These are phyloP conservation scores for Chenopodium quinoa DNA, from an alignment of 148 eudicot species.

Conservation along the genomic window DNA sequence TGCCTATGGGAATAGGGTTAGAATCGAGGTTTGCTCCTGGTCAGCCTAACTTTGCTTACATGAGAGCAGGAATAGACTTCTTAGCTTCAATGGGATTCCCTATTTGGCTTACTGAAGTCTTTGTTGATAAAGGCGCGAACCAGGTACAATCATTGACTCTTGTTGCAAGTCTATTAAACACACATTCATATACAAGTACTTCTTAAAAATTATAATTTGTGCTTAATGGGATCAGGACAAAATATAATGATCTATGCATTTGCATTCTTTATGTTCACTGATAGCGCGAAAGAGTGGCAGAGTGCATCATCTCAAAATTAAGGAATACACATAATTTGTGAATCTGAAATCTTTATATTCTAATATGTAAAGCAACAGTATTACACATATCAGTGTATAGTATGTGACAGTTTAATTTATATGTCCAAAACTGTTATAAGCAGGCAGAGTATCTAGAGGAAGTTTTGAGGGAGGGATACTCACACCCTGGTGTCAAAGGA, in stretches of 20 bases:
- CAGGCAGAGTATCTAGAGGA: constrained; percentile 47
- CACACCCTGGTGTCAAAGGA: constrained; percentile 53
- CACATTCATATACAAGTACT: too few species aligned
- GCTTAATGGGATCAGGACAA: neutral
- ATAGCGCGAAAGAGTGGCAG: too few species aligned
- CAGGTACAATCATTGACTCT: constrained; percentile 27
- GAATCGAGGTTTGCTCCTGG: constrained; percentile 41
- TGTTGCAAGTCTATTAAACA: neutral
- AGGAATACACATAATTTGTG: too few species aligned
- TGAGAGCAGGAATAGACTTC: constrained; percentile 51
- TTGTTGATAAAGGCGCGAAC: constrained; percentile 39
- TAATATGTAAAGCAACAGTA: too few species aligned
- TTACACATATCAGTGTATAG: too few species aligned
- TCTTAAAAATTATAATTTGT: neutral
- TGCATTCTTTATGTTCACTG: too few species aligned
- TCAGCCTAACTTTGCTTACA: constrained; percentile 47
- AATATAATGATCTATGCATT: too few species aligned
- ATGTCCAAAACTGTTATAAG: neutral
- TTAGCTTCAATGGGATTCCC: constrained; percentile 41
- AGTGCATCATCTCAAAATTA: too few species aligned
- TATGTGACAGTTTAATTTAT: too few species aligned
- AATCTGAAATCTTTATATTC: too few species aligned
- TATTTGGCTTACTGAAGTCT: constrained; percentile 59
- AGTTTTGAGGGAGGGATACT: constrained; percentile 46
- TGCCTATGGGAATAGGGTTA: constrained; percentile 48